Evolutionary conservation across 805 yeast species (phyloP), one percentile per base, ranked within the genome.

Genomic region (Candida orba): DNA sequence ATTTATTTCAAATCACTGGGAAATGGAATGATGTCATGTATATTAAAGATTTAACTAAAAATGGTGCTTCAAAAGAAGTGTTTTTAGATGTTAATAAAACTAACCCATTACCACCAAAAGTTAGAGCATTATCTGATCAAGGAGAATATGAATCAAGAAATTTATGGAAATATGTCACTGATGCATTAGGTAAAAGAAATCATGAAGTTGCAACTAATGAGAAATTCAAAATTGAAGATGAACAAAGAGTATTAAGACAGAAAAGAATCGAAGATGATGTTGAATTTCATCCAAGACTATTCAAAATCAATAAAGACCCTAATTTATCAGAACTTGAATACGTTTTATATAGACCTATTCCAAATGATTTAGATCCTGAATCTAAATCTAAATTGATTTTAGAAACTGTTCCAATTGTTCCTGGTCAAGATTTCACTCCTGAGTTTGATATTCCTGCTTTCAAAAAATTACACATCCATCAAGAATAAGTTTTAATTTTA

Each of bases 11-110:
- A 52, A 70, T 91, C 33, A 55, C 82, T 10, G 99, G 99, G 13
- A 91, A 93, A 64, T 93, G 99, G 99, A 88, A 89, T 64, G 96
- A 82, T 49, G 68, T 79, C 1, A 81, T 93, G 76, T 73, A 79
- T 44, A 76, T 89, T 39, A 82, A 78, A 57, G 71, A 79, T 49
- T 49, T 72, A 39, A 23, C 22, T 6, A 72, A 76, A 1, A 71
- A 71, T 4, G 67, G 74, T 29, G 66, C 74, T 44, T 18, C 39
- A 20, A 73, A 74, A 46, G 58, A 67, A 6, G 68, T 71, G 6
- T 72, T 84, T 29, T 77, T 82, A 50, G 85, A 84, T 55, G 79
- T 93, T 5, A 53, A 54, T n/a, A 67, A 67, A 24, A 72, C 86
- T 3, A 53, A 51, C 1, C 79, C 80, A 2, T 50, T 66, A 29